A percentile compares a stretch with the other conserved stretches of the same genome.
These are phyloP conservation scores for Metschnikowia chrysomelidarum DNA, from an alignment of 805 yeast species.

Conservation along the genomic window DNA sequence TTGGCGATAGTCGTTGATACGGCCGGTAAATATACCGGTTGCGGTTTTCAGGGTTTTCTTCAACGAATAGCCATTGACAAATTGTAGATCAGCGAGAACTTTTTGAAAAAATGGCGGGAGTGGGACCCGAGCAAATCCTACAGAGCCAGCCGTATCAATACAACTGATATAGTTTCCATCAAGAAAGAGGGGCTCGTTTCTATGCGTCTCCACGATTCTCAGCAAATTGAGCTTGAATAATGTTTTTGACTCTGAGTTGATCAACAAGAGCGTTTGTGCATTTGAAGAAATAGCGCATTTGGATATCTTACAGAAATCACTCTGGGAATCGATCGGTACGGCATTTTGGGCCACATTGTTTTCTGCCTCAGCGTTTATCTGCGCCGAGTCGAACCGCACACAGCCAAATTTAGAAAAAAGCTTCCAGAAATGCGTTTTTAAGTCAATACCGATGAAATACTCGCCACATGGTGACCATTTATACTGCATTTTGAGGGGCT, in stretches of 20 bases:
- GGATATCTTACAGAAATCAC: constrained; percentile 27
- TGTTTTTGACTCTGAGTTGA: constrained; percentile 17
- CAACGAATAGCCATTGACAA: constrained; percentile 19
- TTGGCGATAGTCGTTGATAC: constrained; percentile 13
- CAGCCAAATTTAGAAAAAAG: constrained; percentile 36
- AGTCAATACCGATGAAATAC: constrained; percentile 25
- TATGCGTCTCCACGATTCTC: constrained; percentile 6
- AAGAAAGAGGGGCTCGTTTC: constrained; percentile 20
- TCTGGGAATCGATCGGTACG: neutral
- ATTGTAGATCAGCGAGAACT: constrained; percentile 23
- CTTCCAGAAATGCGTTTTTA: constrained; percentile 27
- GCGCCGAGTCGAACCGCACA: constrained; percentile 26
- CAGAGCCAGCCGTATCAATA: constrained; percentile 11
- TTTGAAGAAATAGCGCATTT: constrained; percentile 26
- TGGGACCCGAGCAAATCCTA: constrained; percentile 27
- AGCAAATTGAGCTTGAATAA: constrained; percentile 26
- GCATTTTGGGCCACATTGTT: constrained; percentile 1
- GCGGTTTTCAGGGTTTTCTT: constrained; percentile 16
- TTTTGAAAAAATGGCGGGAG: constrained; percentile 30
- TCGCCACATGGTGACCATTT: constrained; percentile 39
- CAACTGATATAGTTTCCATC: constrained; percentile 29
- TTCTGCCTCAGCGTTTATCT: constrained; percentile 4
- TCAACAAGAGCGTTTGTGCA: constrained; percentile 20
- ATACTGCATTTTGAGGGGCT: neutral
- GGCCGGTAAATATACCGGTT: constrained; percentile 22